Conservation (phyloP, 345 rosid genomes). For the Citrus sp. region DNA sequence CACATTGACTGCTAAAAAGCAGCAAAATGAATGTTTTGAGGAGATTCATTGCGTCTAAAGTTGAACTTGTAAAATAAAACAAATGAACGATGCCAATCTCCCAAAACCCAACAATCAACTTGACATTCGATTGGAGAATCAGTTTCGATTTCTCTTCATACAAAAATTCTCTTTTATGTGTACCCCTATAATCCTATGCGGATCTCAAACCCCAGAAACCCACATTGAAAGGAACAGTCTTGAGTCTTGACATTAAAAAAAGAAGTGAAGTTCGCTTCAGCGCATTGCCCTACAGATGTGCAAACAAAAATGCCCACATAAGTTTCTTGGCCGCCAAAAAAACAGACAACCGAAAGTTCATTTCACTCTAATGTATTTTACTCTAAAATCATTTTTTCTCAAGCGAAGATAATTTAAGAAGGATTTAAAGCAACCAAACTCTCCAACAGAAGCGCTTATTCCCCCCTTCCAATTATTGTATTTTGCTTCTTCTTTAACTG, state of each 20-base stretch:
- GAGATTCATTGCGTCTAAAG: slow-evolving; percentile 27
- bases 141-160: slow-evolving; percentile 5
- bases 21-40: slow-evolving; percentile 33
- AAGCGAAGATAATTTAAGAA: neutral
- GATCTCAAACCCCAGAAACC: slow-evolving; percentile 26
- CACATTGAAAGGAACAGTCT: slow-evolving; percentile 18
- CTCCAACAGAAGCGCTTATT: neutral
- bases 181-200: slow-evolving; percentile 10
- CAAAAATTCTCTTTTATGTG: slow-evolving; percentile 29
- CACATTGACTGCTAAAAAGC: slow-evolving; percentile 39
- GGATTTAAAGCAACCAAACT: slow-evolving; percentile 1
- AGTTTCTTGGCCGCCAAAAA: neutral
- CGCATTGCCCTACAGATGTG: slow-evolving; percentile 22
- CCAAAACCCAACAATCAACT: slow-evolving; percentile 23
- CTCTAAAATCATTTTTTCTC: neutral
- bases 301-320: slow-evolving; percentile 18
- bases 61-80: neutral
- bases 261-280: neutral
- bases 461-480: too few relatives aligned
- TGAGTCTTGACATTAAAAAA: slow-evolving; percentile 9
- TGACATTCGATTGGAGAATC: slow-evolving; percentile 13
- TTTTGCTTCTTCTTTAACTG: slow-evolving; percentile 4
- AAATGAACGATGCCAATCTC: neutral
- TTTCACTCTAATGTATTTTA: neutral
- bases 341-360: neutral